Evolutionary conservation across 2,329 filamentous ascomycete species (phyloP).

Genomic region (Ophiostoma tasmaniense): DNA sequence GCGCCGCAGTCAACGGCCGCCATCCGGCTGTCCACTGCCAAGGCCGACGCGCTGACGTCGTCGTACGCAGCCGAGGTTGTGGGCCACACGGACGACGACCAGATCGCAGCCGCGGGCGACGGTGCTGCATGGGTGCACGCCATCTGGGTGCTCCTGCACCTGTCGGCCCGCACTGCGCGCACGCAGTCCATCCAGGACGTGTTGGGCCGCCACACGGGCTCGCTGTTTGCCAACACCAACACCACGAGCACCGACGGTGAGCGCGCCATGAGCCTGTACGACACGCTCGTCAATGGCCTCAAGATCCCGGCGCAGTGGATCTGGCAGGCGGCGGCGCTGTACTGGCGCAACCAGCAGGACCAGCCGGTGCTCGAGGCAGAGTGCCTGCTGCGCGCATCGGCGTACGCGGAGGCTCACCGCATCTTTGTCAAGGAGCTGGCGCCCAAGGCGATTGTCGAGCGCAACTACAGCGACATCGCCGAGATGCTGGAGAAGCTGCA

Average conservation of each 20-base stretch:
- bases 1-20: constrained; percentile 27
- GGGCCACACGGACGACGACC: constrained; percentile 6
- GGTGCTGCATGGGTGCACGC: constrained; percentile 61
- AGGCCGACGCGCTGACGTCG: constrained; percentile 50
- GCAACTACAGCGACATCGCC: constrained; percentile 55
- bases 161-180: constrained; percentile 56
- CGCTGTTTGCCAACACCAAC: constrained; percentile 39
- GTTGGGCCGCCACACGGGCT: constrained; percentile 60
- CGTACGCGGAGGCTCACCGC: constrained; percentile 72
- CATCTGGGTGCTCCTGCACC: constrained; percentile 68
- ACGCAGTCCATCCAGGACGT: constrained; percentile 62
- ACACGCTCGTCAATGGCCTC: constrained; percentile 51
- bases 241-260: constrained; percentile 25
- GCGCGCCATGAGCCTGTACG: constrained; percentile 40
- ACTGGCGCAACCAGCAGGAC: constrained; percentile 64
- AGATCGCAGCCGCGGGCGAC: constrained; percentile 37
- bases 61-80: constrained; percentile 21
- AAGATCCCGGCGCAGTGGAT: constrained; percentile 71
- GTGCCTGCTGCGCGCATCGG: constrained; percentile 68
- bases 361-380: constrained; percentile 65
- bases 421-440: constrained; percentile 76
- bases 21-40: constrained; percentile 57
- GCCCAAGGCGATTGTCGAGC: constrained; percentile 71
- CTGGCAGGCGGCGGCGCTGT: constrained; percentile 77
- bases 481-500: constrained; percentile 63